These are phyloP conservation scores for Tetrahymena elliotti DNA, from an alignment of 73 alveolate species.

Conservation along the genomic window DNA sequence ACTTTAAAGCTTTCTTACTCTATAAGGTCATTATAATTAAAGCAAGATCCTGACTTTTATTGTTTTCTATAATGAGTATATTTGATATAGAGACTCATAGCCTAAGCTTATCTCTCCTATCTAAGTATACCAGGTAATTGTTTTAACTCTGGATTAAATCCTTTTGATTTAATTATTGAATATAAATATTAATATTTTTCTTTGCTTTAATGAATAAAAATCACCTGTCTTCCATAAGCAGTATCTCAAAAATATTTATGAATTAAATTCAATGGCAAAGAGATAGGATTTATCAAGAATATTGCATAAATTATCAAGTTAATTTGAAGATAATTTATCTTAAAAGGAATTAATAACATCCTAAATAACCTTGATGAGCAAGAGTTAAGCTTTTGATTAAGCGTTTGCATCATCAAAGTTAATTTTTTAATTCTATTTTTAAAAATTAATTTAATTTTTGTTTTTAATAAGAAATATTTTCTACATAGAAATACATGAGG, in stretches of 20 bases:
- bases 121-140: slow-evolving; percentile 21
- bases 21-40: neutral
- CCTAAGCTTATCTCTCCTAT: slow-evolving; percentile 42
- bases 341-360: slow-evolving; percentile 1
- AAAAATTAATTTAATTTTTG: neutral
- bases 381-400: slow-evolving; percentile 10
- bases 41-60: neutral
- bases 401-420: slow-evolving; percentile 15
- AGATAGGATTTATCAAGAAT: slow-evolving; percentile 1
- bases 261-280: slow-evolving; percentile 24
- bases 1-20: neutral
- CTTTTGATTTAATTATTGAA: neutral
- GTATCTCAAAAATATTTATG: slow-evolving; percentile 17
- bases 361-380: slow-evolving; percentile 5
- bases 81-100: slow-evolving; percentile 11
- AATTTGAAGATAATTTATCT: neutral
- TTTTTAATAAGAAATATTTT: too few relatives aligned
- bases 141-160: slow-evolving; percentile 8
- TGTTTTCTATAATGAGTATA: neutral
- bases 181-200: neutral
- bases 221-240: slow-evolving; percentile 12
- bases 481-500: neutral
- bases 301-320: neutral
- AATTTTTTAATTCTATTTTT: slow-evolving; percentile 2
- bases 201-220: neutral